Evolutionary conservation across 768 basidiomycete species (phyloP).

Genomic region (Mycena capillaripes): DNA sequence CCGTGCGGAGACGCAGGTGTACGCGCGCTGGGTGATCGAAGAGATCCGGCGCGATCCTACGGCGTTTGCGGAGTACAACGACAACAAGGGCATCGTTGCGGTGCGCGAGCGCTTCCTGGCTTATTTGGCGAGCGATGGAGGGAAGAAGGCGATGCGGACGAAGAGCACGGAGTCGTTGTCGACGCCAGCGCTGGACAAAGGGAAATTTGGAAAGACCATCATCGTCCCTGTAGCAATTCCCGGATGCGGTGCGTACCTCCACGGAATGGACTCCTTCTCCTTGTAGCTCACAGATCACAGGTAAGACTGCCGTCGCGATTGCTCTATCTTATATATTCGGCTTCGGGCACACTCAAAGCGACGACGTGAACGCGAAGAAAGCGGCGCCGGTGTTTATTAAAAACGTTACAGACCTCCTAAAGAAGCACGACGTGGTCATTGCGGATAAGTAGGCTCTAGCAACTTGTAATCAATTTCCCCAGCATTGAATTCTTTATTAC

Average conservation of each 20-base stretch:
- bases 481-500: not conserved
- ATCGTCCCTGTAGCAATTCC: constrained; percentile 94
- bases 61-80: constrained; percentile 73
- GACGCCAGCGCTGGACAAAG: not conserved
- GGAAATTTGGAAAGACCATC: constrained; percentile 77
- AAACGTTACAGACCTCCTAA: constrained; percentile 76
- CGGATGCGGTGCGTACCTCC: constrained; percentile 81
- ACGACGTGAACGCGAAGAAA: constrained; percentile 87
- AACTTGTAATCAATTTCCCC: not conserved
- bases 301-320: constrained; percentile 89
- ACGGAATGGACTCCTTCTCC: not conserved
- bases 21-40: constrained; percentile 87
- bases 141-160: constrained; percentile 47
- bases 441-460: constrained; percentile 83
- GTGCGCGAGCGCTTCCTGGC: constrained; percentile 83
- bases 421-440: constrained; percentile 82
- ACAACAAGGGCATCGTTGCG: constrained; percentile 88
- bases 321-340: constrained; percentile 85
- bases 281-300: constrained; percentile 51
- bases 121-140: constrained; percentile 71
- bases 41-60: constrained; percentile 75
- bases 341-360: constrained; percentile 94
- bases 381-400: constrained; percentile 76
- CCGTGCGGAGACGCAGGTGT: constrained; percentile 82
- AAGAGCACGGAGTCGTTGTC: constrained; percentile 46